Evolutionary conservation across 2,329 filamentous ascomycete genomes (phyloP).

Genomic region (Ceratocystis diversiconidia): DNA sequence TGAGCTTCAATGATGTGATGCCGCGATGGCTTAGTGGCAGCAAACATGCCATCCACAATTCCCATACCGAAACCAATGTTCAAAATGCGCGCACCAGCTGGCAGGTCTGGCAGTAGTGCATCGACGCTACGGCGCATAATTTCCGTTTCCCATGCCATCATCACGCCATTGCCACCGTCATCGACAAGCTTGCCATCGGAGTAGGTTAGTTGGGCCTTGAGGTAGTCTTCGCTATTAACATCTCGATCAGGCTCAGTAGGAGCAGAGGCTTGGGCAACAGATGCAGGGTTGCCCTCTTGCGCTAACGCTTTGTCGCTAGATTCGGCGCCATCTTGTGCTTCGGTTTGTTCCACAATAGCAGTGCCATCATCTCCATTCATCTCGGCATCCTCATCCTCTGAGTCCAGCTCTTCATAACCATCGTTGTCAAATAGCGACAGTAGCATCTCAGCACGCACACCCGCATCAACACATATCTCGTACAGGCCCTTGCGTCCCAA

Average conservation of each 20-base stretch:
- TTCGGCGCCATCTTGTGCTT: constrained; percentile 24
- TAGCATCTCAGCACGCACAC: constrained; percentile 77
- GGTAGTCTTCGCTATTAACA: constrained; percentile 53
- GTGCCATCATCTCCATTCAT: constrained; percentile 26
- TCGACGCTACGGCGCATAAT: constrained; percentile 72
- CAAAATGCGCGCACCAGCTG: constrained; percentile 50
- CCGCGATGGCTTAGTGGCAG: constrained; percentile 47
- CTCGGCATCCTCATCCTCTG: constrained; percentile 35
- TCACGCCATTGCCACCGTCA: constrained; percentile 64
- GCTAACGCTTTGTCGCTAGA: constrained; percentile 21
- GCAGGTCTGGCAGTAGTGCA: constrained; percentile 38
- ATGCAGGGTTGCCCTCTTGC: constrained; percentile 23
- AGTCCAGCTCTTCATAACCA: constrained; percentile 60
- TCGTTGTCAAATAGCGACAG: constrained; percentile 55
- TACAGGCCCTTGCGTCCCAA: constrained; percentile 61
- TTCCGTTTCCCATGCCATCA: constrained; percentile 85
- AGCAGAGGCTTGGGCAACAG: constrained; percentile 28
- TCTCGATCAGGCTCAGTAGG: constrained; percentile 26
- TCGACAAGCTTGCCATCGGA: constrained; percentile 56
- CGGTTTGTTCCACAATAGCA: constrained; percentile 22
- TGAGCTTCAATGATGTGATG: constrained; percentile 86
- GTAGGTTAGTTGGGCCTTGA: constrained; percentile 52
- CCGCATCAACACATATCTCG: constrained; percentile 71
- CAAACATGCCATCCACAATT: constrained; percentile 67
- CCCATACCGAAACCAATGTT: constrained; percentile 90